phyloP scores from a whole-genome alignment of 768 basidiomycete genomes.

The Lentinula sp. region DNA sequence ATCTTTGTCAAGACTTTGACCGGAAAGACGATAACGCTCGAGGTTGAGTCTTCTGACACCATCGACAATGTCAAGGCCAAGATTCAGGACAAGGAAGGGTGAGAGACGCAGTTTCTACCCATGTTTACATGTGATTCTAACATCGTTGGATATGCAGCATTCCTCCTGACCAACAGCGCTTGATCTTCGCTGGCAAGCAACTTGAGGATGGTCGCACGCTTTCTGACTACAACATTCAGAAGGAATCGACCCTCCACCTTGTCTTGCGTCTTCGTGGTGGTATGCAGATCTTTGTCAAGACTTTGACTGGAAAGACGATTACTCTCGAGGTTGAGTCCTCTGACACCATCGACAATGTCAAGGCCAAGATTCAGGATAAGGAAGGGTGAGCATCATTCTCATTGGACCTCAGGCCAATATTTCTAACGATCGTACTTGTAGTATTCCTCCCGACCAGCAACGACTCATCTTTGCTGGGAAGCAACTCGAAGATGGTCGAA shows the following conservation, averaged over 20 bases:
- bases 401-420: too few relatives aligned
- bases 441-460: conserved; percentile 28
- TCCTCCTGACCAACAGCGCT: conserved; percentile 65
- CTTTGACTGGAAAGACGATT: conserved; percentile 66
- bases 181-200: conserved; percentile 76
- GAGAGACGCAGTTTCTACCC: neutral
- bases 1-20: conserved; percentile 54
- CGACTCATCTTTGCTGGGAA: conserved; percentile 72
- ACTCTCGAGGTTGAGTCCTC: conserved; percentile 71
- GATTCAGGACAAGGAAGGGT: conserved; percentile 17
- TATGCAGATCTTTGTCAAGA: conserved; percentile 48
- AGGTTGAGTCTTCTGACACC: conserved; percentile 38
- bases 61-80: conserved; percentile 15
- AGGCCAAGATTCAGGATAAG: conserved; percentile 73
- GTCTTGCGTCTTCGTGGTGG: conserved; percentile 53
- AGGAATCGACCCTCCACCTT: conserved; percentile 63
- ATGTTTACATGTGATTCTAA: too few relatives aligned
- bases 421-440: neutral
- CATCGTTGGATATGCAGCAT: conserved; percentile 22
- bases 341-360: conserved; percentile 71
- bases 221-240: conserved; percentile 68
- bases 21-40: conserved; percentile 67
- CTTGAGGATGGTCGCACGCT: conserved; percentile 71
- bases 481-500: conserved; percentile 83
- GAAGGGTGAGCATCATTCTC: conserved; percentile 28